Conservation (phyloP, 2,329 filamentous ascomycete genomes). For the Fusarium equiseti region DNA sequence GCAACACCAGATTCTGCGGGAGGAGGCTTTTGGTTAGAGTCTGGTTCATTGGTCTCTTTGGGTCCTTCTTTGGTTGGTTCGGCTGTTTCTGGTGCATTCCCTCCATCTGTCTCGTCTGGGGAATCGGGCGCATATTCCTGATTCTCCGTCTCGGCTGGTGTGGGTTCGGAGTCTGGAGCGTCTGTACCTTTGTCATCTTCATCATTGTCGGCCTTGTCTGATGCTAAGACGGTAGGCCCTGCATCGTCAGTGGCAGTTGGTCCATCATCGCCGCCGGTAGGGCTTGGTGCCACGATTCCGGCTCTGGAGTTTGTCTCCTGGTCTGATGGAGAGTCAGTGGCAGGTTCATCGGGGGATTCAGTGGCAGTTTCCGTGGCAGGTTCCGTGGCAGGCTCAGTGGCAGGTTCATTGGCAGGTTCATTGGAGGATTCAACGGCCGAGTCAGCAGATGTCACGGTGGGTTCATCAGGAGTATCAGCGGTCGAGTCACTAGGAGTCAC, state of each 20-base stretch:
- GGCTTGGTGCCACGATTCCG: not conserved
- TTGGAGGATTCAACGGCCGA: not conserved
- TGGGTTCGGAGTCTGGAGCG: not conserved
- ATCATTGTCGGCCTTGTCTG: not conserved
- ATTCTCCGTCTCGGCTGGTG: too few relatives aligned
- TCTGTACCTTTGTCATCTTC: not conserved
- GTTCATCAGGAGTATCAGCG: not conserved
- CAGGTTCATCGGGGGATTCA: not conserved
- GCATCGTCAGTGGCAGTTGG: not conserved
- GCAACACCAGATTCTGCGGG: not conserved
- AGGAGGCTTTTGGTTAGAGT: not conserved
- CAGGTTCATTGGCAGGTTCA: not conserved
- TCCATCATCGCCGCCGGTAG: not conserved
- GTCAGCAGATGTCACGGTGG: not conserved
- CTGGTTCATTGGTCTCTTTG: not conserved
- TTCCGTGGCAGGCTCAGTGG: too few relatives aligned
- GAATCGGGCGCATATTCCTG: too few relatives aligned
- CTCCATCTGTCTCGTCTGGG: not conserved
- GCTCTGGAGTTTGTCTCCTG: not conserved
- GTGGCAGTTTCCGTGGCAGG: not conserved
- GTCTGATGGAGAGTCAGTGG: constrained; percentile 1
- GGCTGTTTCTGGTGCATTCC: accelerated
- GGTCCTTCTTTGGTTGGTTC: not conserved
- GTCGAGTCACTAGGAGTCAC: not conserved
- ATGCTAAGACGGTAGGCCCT: not conserved